A percentile compares a stretch with the other conserved stretches of the same genome.
These are phyloP conservation scores for Solanum chacoense DNA, from an alignment of 305 asterid species.

Conservation along the genomic window DNA sequence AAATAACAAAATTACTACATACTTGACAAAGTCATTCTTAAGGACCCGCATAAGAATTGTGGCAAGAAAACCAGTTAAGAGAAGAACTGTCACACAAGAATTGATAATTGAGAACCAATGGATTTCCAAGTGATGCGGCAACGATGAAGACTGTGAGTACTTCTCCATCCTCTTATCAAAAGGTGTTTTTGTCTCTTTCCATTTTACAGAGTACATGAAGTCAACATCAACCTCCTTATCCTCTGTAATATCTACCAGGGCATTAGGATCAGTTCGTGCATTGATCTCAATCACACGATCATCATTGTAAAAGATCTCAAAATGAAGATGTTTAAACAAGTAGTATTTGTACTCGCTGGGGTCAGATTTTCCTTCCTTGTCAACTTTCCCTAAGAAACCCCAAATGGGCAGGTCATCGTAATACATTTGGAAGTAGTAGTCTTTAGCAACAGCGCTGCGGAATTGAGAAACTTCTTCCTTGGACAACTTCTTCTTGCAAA, in stretches of 20 bases:
- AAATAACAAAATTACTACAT: neutral
- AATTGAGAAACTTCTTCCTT: conserved; percentile 14
- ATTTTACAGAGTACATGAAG: conserved; percentile 11
- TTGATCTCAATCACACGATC: conserved; percentile 19
- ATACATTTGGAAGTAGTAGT: conserved; percentile 19
- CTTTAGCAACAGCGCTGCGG: conserved; percentile 15
- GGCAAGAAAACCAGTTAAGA: conserved; percentile 14
- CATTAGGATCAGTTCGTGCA: conserved; percentile 16
- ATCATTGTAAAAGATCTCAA: conserved; percentile 9
- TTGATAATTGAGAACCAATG: conserved; percentile 13
- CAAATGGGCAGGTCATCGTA: conserved; percentile 17
- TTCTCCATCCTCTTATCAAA: conserved; percentile 14
- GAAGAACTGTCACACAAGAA: conserved; percentile 14
- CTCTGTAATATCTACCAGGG: conserved; percentile 11
- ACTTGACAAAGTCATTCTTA: conserved; percentile 14
- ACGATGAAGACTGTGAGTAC: conserved; percentile 10
- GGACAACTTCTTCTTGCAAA: conserved; percentile 10
- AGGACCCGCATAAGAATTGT: conserved; percentile 16
- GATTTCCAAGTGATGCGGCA: conserved; percentile 14
- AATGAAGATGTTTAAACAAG: conserved; percentile 15
- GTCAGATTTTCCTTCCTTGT: conserved; percentile 14
- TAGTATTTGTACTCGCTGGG: conserved; percentile 17
- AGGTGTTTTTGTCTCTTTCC: conserved; percentile 8
- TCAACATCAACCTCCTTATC: conserved; percentile 9
- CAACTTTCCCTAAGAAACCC: conserved; percentile 19